Conservation (phyloP, 2,329 filamentous ascomycete species). For the Fusarium austroafricanum region DNA sequence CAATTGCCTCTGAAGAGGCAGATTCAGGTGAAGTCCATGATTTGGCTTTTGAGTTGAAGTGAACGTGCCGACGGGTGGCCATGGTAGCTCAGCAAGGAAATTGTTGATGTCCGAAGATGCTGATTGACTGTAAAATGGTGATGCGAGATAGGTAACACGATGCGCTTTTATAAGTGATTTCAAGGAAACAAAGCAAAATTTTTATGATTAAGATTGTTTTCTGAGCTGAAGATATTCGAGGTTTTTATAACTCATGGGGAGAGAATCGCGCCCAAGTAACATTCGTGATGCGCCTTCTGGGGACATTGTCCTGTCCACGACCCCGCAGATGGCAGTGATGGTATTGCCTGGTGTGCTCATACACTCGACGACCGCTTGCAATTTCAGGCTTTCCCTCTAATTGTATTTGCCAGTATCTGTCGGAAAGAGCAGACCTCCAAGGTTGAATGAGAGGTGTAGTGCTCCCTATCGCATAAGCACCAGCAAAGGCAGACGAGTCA, state of each 20-base stretch:
- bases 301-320: constrained; percentile 5
- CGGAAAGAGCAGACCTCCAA: not conserved
- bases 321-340: not conserved
- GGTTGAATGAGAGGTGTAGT: not conserved
- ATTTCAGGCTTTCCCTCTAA: not conserved
- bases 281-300: constrained; percentile 35
- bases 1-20: constrained; percentile 23
- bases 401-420: not conserved
- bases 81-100: constrained; percentile 9
- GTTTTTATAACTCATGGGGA: constrained; percentile 7
- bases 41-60: constrained; percentile 42
- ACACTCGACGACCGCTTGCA: not conserved
- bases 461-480: not conserved
- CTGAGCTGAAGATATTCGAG: not conserved
- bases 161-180: not conserved
- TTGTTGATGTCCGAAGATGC: not conserved
- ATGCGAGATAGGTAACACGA: no score
- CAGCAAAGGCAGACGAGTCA: no score
- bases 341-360: not conserved
- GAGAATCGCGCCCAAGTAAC: constrained; percentile 1
- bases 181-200: accelerated
- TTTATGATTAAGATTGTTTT: no score
- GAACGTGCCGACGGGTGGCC: constrained; percentile 37
- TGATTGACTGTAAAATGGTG: not conserved
- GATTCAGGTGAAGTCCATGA: constrained; percentile 24